phyloP scores from a whole-genome alignment of 2,329 filamentous ascomycete species.

The Ascochyta rabiei region DNA sequence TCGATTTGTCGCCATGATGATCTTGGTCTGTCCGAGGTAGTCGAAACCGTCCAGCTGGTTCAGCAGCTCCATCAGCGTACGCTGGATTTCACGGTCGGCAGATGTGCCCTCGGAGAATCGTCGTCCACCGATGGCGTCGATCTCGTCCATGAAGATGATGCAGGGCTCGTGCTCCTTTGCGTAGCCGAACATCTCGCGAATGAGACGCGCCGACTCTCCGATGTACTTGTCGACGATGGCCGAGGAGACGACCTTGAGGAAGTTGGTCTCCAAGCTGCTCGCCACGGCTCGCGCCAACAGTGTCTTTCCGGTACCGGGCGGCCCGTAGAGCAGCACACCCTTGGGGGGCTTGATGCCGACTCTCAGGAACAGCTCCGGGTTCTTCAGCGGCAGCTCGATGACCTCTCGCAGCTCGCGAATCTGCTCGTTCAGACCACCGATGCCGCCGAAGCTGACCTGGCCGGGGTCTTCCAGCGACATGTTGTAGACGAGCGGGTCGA shows the following conservation, averaged over 20 bases:
- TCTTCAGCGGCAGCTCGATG: conserved; percentile 97
- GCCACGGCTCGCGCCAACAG: conserved; percentile 92
- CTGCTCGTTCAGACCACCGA: conserved; percentile 97
- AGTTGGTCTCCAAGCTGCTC: conserved; percentile 96
- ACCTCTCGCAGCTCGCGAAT: conserved; percentile 97
- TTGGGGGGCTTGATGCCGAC: conserved; percentile 99
- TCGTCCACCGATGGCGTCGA: conserved; percentile 96
- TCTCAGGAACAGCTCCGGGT: conserved; percentile 94
- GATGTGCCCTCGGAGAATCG: conserved; percentile 97
- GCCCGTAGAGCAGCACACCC: conserved; percentile 93
- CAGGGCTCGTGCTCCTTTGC: conserved; percentile 99
- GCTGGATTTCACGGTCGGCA: conserved; percentile 96
- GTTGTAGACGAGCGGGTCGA: conserved; percentile 98
- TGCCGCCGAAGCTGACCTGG: conserved; percentile 96
- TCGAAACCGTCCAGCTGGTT: conserved; percentile 99
- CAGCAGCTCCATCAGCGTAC: conserved; percentile 96
- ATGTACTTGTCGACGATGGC: conserved; percentile 99
- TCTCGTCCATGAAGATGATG: conserved; percentile 99
- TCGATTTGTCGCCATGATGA: conserved; percentile 99
- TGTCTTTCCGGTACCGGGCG: conserved; percentile 96
- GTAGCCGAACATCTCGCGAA: conserved; percentile 99
- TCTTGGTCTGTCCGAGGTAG: conserved; percentile 99
- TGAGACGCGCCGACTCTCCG: conserved; percentile 94
- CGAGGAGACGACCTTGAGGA: conserved; percentile 97
- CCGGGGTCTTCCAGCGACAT: conserved; percentile 99